Conservation (phyloP, 2,329 filamentous ascomycete genomes). For the Ophiostoma pallidulum region DNA sequence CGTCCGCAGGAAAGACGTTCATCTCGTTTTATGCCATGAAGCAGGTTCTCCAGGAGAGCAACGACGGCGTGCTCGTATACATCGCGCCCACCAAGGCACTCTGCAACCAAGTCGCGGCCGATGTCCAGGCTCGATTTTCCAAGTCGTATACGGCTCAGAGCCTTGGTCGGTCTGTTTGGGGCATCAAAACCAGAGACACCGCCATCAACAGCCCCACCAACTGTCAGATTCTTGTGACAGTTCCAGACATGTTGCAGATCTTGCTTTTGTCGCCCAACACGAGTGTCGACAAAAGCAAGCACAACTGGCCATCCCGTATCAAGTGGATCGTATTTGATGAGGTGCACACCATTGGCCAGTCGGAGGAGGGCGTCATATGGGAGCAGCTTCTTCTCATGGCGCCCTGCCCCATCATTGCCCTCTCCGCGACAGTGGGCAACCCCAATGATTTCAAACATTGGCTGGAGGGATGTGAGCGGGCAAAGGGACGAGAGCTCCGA, state of each 20-base stretch:
- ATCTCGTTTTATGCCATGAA: slow-evolving; percentile 81
- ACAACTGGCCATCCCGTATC: slow-evolving; percentile 55
- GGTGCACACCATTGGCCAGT: slow-evolving; percentile 69
- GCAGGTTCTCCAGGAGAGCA: slow-evolving; percentile 56
- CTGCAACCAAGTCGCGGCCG: slow-evolving; percentile 75
- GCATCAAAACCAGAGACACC: slow-evolving; percentile 67
- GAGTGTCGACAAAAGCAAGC: slow-evolving; percentile 38
- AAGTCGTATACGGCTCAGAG: slow-evolving; percentile 47
- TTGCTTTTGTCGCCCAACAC: slow-evolving; percentile 62
- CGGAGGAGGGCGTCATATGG: slow-evolving; percentile 68
- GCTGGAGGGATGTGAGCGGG: slow-evolving; percentile 54
- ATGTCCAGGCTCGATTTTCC: slow-evolving; percentile 64
- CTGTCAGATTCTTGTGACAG: slow-evolving; percentile 68
- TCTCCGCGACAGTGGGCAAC: slow-evolving; percentile 74
- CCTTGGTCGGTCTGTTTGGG: slow-evolving; percentile 61
- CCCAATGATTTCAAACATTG: slow-evolving; percentile 60
- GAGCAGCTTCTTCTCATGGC: slow-evolving; percentile 66
- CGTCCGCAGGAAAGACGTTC: slow-evolving; percentile 73
- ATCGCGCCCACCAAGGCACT: slow-evolving; percentile 74
- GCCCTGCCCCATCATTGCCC: slow-evolving; percentile 67
- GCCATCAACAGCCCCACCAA: slow-evolving; percentile 62
- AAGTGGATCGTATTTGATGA: slow-evolving; percentile 76
- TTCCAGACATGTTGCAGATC: slow-evolving; percentile 69
- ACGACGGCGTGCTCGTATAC: slow-evolving; percentile 66
- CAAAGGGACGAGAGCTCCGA: slow-evolving; percentile 52